Evolutionary conservation across 768 basidiomycete species (phyloP).

Genomic region (Albatrellus ellisii): DNA sequence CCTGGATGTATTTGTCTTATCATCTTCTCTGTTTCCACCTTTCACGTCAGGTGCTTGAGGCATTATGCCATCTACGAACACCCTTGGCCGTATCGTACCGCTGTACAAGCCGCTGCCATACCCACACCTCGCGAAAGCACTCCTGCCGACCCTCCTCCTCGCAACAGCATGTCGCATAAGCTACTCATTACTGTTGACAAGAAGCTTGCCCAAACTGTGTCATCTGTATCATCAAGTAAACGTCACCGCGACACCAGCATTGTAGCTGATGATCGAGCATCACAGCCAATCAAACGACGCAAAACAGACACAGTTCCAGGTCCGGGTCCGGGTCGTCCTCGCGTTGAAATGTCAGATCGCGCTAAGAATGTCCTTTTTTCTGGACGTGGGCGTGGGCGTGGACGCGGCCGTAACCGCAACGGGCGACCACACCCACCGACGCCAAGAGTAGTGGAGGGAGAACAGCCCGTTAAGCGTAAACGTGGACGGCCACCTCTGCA

Average conservation of each 20-base stretch:
- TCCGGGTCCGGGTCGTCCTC: no score
- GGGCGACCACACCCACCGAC: slow-evolving; percentile 20
- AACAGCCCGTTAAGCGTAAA: slow-evolving; percentile 13
- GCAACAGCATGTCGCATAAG: slow-evolving; percentile 35
- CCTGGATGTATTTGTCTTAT: slow-evolving; percentile 1
- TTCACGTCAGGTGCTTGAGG: slow-evolving; percentile 49
- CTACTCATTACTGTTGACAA: slow-evolving; percentile 37
- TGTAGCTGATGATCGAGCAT: not conserved
- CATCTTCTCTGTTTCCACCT: not conserved
- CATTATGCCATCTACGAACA: slow-evolving; percentile 67
- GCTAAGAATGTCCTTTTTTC: no score
- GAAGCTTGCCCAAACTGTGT: slow-evolving; percentile 25
- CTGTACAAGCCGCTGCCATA: slow-evolving; percentile 27
- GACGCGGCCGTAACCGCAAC: no score
- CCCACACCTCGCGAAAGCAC: slow-evolving; percentile 31
- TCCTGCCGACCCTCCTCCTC: slow-evolving; percentile 22
- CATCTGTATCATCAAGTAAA: slow-evolving; percentile 5
- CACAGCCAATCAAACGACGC: not conserved
- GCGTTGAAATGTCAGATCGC: not conserved
- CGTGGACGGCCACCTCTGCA: slow-evolving; percentile 8
- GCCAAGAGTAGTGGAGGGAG: slow-evolving; percentile 21
- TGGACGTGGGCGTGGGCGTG: no score
- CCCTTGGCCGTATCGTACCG: slow-evolving; percentile 55
- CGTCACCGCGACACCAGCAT: not conserved
- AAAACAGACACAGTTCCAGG: no score